phyloP scores from a whole-genome alignment of 129 eudicot species.

The Ambrosia trifida region DNA sequence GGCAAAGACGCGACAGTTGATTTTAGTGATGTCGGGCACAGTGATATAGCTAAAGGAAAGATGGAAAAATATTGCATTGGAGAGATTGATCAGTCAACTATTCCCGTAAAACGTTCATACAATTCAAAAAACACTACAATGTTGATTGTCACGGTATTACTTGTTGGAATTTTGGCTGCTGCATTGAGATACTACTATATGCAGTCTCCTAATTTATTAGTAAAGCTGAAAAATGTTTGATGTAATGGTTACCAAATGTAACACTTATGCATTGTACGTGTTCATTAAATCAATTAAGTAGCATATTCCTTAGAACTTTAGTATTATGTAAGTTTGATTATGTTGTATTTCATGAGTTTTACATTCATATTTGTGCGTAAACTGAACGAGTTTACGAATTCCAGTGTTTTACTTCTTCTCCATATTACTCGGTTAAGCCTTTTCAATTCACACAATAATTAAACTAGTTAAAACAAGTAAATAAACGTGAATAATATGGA shows the following conservation, averaged over 20 bases:
- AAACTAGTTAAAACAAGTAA: too few species aligned
- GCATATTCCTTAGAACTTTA: too few species aligned
- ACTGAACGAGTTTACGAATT: too few species aligned
- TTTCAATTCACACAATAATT: too few species aligned
- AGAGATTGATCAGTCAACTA: constrained; percentile 24
- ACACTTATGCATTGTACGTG: too few species aligned
- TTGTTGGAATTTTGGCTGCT: not conserved
- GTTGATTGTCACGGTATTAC: constrained; percentile 14
- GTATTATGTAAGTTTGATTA: too few species aligned
- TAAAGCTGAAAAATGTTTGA: not conserved
- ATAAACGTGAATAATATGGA: too few species aligned
- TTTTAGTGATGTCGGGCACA: constrained; percentile 27
- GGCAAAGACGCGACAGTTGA: constrained; percentile 26
- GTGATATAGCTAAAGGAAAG: constrained; percentile 20
- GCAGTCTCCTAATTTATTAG: not conserved
- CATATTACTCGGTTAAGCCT: too few species aligned
- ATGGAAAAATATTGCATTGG: constrained; percentile 24
- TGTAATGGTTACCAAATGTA: not conserved
- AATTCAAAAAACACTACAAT: constrained; percentile 7
- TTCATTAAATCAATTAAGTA: too few species aligned
- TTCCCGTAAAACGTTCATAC: constrained; percentile 19
- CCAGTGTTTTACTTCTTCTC: too few species aligned
- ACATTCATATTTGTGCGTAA: too few species aligned
- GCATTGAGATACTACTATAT: constrained; percentile 6
- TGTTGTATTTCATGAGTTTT: too few species aligned